Conservation (phyloP, 768 basidiomycete species). For the Agaricus blazei region DNA sequence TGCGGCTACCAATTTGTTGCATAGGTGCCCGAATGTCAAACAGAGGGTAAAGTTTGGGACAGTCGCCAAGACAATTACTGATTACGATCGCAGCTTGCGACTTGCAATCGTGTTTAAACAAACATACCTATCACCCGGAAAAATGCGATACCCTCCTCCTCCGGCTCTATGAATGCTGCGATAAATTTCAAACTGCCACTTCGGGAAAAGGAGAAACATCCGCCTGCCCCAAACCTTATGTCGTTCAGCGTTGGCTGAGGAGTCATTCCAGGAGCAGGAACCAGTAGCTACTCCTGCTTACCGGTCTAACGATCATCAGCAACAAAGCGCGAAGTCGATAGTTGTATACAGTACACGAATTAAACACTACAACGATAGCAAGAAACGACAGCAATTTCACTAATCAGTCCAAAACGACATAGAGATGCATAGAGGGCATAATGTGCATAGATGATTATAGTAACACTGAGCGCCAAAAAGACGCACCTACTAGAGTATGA, state of each 20-base stretch:
- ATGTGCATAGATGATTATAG: neutral
- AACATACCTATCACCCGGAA: constrained; percentile 60
- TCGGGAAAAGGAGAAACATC: constrained; percentile 42
- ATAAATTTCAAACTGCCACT: constrained; percentile 44
- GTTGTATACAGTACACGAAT: neutral
- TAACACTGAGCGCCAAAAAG: too few species aligned
- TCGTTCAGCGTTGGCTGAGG: constrained; percentile 57
- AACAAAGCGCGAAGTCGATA: too few species aligned
- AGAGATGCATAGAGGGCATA: constrained; percentile 1
- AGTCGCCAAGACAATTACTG: too few species aligned
- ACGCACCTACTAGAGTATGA: neutral
- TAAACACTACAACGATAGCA: neutral
- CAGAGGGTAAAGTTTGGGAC: constrained; percentile 17
- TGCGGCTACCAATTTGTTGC: constrained; percentile 15
- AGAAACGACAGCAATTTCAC: neutral
- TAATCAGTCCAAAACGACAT: neutral
- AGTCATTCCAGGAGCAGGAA: constrained; percentile 30
- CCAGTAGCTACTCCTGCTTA: too few species aligned
- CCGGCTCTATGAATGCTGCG: constrained; percentile 59
- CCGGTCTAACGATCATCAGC: too few species aligned
- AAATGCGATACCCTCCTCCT: constrained; percentile 50
- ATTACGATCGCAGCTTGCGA: constrained; percentile 44
- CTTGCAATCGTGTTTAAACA: constrained; percentile 57
- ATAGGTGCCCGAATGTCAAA: constrained; percentile 18
- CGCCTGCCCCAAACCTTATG: constrained; percentile 52